Base-by-base conservation (phyloP, 2,329 filamentous ascomycete genomes). In the Fusarium paranaense region DNA sequence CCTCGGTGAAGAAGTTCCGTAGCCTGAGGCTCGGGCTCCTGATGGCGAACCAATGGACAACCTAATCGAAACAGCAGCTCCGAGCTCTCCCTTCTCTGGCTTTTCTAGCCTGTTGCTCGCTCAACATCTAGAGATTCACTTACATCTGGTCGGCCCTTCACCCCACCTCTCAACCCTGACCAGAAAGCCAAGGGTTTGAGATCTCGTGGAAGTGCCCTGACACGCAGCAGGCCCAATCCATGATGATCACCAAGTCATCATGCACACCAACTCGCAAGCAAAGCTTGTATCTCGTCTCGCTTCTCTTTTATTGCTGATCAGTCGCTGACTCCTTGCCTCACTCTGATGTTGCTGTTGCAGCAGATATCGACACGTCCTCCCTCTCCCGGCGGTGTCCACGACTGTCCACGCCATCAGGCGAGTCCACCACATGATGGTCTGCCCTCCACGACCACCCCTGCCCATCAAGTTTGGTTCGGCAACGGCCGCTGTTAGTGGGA, bases 401-500 rank as follows among this genome's bases (percentile, higher is more conserved):
- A 38, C 22, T 60, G 13, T 22, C 66, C 72, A 75, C 62, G 37
- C 62, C 72, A 70, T 75, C 60, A 63, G 62, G 20, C 56, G 60
- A 67, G 71, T 60, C 50, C 72, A 74, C 60, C 59, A 52, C 60
- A 72, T 75, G 62, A 73, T 75, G 68, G 72, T 66, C 68, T 73
- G 71, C 59, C 62, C 32, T 66, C 45, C 32, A 54, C 25, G 47
- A 52, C 45, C n/a, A 54, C 30, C 72, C 68, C 66, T 74, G 65
- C 45, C 62, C 32, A 70, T 74, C 68, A 74, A 40, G 54, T 72
- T 54, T 75, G 58, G 72, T 74, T 74, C 72, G 72, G 72, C 72
- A 74, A 56, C 65, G 72, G 72, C 72, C 72, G 72, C 65, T 56
- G 35, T 70, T 74, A 74, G 69, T 74, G 69, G 72, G 40, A 72